Base-by-base conservation (phyloP, 169 alveolate genomes). In the Plasmodium chabaudi region DNA sequence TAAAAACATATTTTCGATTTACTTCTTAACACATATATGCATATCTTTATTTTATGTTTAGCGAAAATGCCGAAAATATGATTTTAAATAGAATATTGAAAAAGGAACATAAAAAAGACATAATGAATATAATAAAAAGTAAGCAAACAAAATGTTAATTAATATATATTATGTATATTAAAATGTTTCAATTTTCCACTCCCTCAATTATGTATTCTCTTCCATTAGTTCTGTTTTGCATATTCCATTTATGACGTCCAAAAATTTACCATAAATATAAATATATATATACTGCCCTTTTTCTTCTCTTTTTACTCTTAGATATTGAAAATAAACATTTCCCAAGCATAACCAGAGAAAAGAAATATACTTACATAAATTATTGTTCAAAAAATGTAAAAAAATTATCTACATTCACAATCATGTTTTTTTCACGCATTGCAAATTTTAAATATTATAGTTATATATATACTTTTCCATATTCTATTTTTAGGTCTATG, bases 61-160 rank as follows among this genome's bases (percentile, higher is more conserved):
- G 90, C 42, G 84, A 82, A 67, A 56, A 23, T 55, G 12, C 90
- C 61, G 74, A 65, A 61, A 44, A 53, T 15, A 67, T 82, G 5
- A 82, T 82, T 47, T 49, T 82, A 49, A 82, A 82, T 67, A 82
- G 90, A 72, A 61, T 82, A 10, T 61, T 82, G 46, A 82, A 68
- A 34, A 82, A 82, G 82, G 84, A 82, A 34, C 42, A 67, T 51
- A 82, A 70, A 82, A 65, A 82, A 51, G 84, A 82, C 19, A 55
- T 82, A 9, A 68, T 39, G 65, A 82, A 27, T 67, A 67, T 25
- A 34, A 67, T 82, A 25, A 65, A 70, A 82, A 68, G 82, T 77
- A 77, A n/a, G 12, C 27, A 57, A 70, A 10, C 1, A 23, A 49
- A 51, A 74, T n/a, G 15, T 21, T 57, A 9, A 12, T 13, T 56